Percentiles rank a stretch among this genome's conserved stretches.
Evolutionary conservation across 257 asterid species (phyloP).

Genomic region (Ligustrum vulgare): DNA sequence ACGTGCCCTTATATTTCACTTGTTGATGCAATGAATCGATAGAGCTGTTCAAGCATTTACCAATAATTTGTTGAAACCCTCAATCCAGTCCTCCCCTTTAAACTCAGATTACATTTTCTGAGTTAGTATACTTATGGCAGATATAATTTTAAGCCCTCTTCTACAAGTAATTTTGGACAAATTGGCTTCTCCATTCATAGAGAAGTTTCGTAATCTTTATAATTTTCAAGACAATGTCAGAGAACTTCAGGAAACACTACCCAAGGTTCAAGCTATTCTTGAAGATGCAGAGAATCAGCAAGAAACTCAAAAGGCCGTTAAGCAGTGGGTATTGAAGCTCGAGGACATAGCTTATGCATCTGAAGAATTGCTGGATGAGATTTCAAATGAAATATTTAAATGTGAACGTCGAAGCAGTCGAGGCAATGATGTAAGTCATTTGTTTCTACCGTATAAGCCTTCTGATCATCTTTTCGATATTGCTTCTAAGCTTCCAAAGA

Average conservation of each 20-base stretch:
- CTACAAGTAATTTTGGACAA: conserved; percentile 26
- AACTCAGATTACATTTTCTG: not conserved
- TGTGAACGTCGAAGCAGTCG: not conserved
- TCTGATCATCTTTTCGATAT: not conserved
- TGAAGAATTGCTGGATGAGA: not conserved
- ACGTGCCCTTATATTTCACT: not conserved
- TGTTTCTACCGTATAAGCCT: not conserved
- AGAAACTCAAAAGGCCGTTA: not conserved
- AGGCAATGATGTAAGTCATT: not conserved
- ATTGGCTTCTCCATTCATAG: conserved; percentile 28
- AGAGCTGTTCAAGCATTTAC: not conserved
- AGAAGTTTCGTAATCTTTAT: conserved; percentile 22
- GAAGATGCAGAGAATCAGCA: conserved; percentile 2
- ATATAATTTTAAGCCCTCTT: conserved; percentile 17
- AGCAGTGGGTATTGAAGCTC: not conserved
- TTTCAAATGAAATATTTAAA: not conserved
- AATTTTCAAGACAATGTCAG: conserved; percentile 10
- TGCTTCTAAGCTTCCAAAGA: not conserved
- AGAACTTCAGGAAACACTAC: conserved; percentile 18
- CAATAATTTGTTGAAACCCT: not conserved
- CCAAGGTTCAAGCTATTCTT: conserved; percentile 23
- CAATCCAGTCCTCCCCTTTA: not conserved
- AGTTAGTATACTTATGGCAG: conserved; percentile 17
- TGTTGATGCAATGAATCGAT: not conserved
- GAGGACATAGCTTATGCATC: not conserved